Percentiles rank a stretch among this genome's conserved stretches.
phyloP scores from a whole-genome alignment of 108 stramenopile genomes.

The Conticribra weissflogii region DNA sequence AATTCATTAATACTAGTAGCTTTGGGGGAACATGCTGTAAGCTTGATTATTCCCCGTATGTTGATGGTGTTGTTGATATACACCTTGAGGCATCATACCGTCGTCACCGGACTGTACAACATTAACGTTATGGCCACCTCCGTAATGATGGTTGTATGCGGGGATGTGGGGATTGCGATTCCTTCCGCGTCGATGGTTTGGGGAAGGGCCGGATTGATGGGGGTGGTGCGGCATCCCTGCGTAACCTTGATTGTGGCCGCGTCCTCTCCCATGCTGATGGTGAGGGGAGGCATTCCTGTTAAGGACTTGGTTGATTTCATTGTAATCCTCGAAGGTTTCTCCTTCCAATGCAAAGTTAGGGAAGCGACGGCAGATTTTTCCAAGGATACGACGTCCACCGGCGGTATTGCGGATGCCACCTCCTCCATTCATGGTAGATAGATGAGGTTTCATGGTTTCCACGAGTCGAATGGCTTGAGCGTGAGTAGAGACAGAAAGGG shows the following conservation, averaged over 20 bases:
- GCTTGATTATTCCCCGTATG: conserved; percentile 22
- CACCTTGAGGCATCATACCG: conserved; percentile 19
- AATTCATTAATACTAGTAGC: conserved; percentile 11
- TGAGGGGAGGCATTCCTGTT: conserved; percentile 13
- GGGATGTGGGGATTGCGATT: conserved; percentile 21
- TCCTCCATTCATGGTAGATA: conserved; percentile 70
- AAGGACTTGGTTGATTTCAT: conserved; percentile 41
- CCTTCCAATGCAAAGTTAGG: conserved; percentile 85
- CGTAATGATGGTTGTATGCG: conserved; percentile 31
- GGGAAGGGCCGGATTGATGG: conserved; percentile 31
- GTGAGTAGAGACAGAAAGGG: conserved; percentile 90
- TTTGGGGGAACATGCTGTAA: conserved; percentile 6
- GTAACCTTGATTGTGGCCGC: conserved; percentile 28
- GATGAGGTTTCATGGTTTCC: conserved; percentile 94
- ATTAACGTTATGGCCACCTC: conserved; percentile 31
- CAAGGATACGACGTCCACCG: conserved; percentile 91
- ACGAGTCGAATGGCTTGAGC: conserved; percentile 92
- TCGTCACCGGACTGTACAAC: conserved; percentile 31
- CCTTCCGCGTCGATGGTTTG: conserved; percentile 33
- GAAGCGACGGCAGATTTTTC: conserved; percentile 93
- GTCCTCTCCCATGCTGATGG: conserved; percentile 18
- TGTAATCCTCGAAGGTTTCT: conserved; percentile 51
- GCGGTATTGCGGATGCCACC: conserved; percentile 92
- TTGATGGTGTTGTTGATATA: conserved; percentile 18
- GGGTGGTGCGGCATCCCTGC: conserved; percentile 6